Evolutionary conservation across 768 basidiomycete species (phyloP).

Genomic region (Pholiota molesta): DNA sequence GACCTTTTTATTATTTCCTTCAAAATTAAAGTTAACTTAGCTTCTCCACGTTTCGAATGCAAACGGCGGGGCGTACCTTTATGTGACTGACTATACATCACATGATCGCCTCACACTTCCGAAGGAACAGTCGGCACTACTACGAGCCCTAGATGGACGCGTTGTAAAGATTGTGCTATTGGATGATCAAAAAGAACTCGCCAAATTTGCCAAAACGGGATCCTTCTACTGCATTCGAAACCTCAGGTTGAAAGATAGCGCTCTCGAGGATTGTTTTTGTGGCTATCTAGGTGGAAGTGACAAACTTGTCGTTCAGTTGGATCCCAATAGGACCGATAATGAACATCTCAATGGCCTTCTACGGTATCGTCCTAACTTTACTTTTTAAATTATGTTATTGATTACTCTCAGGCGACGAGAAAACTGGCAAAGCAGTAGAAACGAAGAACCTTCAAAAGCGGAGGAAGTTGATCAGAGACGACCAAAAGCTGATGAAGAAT

Average conservation of each 20-base stretch:
- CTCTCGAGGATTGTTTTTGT: conserved; percentile 32
- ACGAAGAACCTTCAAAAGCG: neutral
- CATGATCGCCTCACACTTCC: conserved; percentile 44
- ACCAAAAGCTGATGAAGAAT: neutral
- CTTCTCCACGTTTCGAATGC: conserved; percentile 44
- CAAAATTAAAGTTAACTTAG: conserved; percentile 47
- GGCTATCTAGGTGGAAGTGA: conserved; percentile 53
- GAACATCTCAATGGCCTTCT: conserved; percentile 45
- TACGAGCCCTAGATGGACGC: conserved; percentile 47
- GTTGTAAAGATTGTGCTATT: conserved; percentile 55
- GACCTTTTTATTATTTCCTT: neutral
- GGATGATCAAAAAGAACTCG: conserved; percentile 47
- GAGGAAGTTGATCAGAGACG: neutral
- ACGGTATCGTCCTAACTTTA: conserved; percentile 30
- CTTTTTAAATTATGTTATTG: neutral
- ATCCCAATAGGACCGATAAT: conserved; percentile 36
- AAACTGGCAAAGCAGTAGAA: conserved; percentile 27
- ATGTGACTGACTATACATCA: conserved; percentile 68
- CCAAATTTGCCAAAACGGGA: conserved; percentile 40
- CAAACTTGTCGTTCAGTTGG: conserved; percentile 46
- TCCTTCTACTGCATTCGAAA: conserved; percentile 52
- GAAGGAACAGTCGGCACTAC: conserved; percentile 38
- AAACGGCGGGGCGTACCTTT: conserved; percentile 40
- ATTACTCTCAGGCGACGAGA: conserved; percentile 29
- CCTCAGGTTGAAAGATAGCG: conserved; percentile 47